Evolutionary conservation across 1,284 basidiomycete genomes (phyloP).

Genomic region (Ustilago esculenta): DNA sequence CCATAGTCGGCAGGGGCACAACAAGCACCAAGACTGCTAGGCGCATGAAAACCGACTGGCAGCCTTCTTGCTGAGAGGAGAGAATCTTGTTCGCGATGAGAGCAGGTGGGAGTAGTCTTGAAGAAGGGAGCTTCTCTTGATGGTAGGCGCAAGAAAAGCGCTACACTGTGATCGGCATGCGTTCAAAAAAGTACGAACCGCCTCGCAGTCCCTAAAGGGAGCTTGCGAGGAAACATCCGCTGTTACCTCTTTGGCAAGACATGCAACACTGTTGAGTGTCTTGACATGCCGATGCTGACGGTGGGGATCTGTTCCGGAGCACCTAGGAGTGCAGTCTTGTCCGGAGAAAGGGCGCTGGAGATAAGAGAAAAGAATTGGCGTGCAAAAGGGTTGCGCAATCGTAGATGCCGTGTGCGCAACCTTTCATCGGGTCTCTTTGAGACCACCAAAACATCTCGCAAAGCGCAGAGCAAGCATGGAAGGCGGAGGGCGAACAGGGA

Average conservation of each 20-base stretch:
- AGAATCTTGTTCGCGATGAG: too few relatives aligned
- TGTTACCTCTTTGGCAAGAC: conserved; percentile 43
- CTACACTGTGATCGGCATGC: conserved; percentile 35
- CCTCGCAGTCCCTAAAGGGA: conserved; percentile 1
- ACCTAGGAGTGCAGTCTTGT: neutral
- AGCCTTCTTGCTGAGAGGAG: too few relatives aligned
- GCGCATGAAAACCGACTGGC: too few relatives aligned
- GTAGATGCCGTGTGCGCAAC: conserved; percentile 4
- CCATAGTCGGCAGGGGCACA: too few relatives aligned
- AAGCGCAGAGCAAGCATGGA: conserved; percentile 2
- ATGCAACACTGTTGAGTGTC: conserved; percentile 41
- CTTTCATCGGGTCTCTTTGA: conserved; percentile 1
- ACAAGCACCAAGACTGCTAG: too few relatives aligned
- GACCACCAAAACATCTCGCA: conserved; percentile 9
- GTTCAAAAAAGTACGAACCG: conserved; percentile 19
- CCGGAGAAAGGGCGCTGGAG: neutral
- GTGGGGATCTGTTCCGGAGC: conserved; percentile 7
- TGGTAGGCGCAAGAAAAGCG: conserved; percentile 5
- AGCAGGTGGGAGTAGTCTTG: too few relatives aligned
- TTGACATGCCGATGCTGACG: conserved; percentile 28
- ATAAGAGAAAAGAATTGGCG: conserved; percentile 10
- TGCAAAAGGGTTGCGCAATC: conserved; percentile 5
- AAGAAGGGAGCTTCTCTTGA: conserved; percentile 52
- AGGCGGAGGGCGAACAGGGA: neutral
- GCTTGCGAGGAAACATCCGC: conserved; percentile 7